phyloP scores from a whole-genome alignment of 495 filamentous ascomycete species.

The Neurospora cerealis region DNA sequence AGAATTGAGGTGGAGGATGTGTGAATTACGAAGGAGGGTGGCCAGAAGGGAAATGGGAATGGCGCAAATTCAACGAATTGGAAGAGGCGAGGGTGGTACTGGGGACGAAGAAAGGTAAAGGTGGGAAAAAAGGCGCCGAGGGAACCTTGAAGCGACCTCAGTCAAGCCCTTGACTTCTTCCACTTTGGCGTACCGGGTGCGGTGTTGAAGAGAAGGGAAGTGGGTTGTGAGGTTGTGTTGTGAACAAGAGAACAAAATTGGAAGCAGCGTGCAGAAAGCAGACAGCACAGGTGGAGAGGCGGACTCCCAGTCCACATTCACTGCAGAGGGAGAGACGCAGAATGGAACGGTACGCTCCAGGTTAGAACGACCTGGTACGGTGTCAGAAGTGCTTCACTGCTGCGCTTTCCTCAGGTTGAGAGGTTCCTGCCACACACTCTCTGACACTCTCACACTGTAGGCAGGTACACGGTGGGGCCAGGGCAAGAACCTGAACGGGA shows the following conservation, averaged over 20 bases:
- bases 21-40: not conserved
- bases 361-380: not conserved
- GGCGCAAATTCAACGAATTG: not conserved
- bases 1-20: not conserved
- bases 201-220: not conserved
- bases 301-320: not conserved
- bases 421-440: not conserved
- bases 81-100: not conserved
- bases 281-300: not conserved
- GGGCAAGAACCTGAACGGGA: not conserved
- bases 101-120: not conserved
- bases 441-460: not conserved
- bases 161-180: not conserved
- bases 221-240: not conserved
- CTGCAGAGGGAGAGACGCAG: not conserved
- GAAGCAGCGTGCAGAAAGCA: not conserved
- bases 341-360: not conserved
- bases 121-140: not conserved
- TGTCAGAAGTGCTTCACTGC: not conserved
- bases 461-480: not conserved
- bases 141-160: not conserved
- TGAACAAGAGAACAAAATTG: not conserved
- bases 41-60: not conserved
- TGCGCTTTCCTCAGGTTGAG: not conserved
- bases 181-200: not conserved